These are phyloP conservation scores for Mortierella sp. DNA, from an alignment of 371 early-diverging fungal species.

Conservation along the genomic window DNA sequence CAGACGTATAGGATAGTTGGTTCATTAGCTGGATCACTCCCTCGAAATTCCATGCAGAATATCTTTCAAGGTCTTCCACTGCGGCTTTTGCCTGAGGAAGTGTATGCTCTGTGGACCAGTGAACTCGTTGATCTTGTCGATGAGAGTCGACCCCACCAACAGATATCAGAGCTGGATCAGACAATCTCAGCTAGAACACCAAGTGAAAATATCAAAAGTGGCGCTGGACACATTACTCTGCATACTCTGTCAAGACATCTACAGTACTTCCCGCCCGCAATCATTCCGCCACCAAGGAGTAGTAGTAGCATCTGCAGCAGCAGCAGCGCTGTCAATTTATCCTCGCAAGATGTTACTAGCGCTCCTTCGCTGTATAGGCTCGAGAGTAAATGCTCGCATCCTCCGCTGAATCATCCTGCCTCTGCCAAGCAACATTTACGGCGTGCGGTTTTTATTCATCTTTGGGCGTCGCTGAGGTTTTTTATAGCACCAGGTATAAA, in stretches of 20 bases:
- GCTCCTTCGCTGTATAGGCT: neutral
- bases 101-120: slow-evolving; percentile 16
- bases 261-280: neutral
- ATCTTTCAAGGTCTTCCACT: slow-evolving; percentile 53
- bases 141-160: slow-evolving; percentile 16
- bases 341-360: neutral
- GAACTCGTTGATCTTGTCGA: slow-evolving; percentile 27
- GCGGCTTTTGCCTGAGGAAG: slow-evolving; percentile 39
- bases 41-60: slow-evolving; percentile 51
- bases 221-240: neutral
- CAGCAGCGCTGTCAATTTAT: neutral
- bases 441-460: slow-evolving; percentile 17
- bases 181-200: neutral
- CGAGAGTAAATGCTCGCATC: neutral
- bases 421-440: neutral
- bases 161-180: neutral
- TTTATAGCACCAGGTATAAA: slow-evolving; percentile 52
- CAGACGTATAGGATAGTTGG: slow-evolving; percentile 35
- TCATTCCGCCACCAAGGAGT: neutral
- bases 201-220: neutral
- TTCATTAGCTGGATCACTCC: slow-evolving; percentile 38
- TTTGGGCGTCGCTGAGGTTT: slow-evolving; percentile 30
- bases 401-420: neutral
- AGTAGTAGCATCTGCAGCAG: neutral
- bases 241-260: neutral